These are phyloP conservation scores for Phytophthora quininea DNA, from an alignment of 352 stramenopile genomes.

Conservation along the genomic window DNA sequence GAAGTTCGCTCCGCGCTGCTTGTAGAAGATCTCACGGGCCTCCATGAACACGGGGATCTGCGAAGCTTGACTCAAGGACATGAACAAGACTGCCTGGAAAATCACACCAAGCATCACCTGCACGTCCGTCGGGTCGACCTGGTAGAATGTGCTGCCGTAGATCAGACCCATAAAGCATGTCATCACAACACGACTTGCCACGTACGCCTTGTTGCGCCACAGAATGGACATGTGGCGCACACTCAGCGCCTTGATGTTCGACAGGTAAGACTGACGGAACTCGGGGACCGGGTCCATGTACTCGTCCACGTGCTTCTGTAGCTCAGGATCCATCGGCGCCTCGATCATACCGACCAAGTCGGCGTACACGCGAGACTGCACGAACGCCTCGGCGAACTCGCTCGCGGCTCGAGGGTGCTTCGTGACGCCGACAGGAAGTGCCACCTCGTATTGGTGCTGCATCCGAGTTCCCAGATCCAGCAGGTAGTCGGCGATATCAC, in stretches of 20 bases:
- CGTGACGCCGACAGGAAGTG: slow-evolving; percentile 13
- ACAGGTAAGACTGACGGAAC: slow-evolving; percentile 19
- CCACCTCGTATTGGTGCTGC: slow-evolving; percentile 45
- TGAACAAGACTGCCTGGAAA: slow-evolving; percentile 4
- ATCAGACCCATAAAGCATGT: slow-evolving; percentile 25
- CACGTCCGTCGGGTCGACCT: not conserved
- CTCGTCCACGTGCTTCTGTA: slow-evolving; percentile 17
- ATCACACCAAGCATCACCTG: slow-evolving; percentile 5
- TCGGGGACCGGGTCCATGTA: slow-evolving; percentile 17
- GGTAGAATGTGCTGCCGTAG: slow-evolving; percentile 4
- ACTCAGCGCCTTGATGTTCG: slow-evolving; percentile 13
- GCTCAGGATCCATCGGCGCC: slow-evolving; percentile 21
- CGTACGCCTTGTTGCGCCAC: slow-evolving; percentile 26
- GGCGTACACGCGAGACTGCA: slow-evolving; percentile 28
- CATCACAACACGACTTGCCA: slow-evolving; percentile 19
- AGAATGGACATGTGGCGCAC: slow-evolving; percentile 52
- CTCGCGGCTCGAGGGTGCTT: slow-evolving; percentile 23
- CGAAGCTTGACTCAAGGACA: slow-evolving; percentile 2
- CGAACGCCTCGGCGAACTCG: slow-evolving; percentile 49
- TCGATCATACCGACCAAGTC: slow-evolving; percentile 22
- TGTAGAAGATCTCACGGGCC: slow-evolving; percentile 4
- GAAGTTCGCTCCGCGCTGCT: slow-evolving; percentile 3
- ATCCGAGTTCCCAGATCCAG: slow-evolving; percentile 43
- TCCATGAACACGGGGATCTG: slow-evolving; percentile 4
- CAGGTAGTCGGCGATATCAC: slow-evolving; percentile 28